A percentile compares a stretch with the other conserved stretches of the same genome.
phyloP scores from a whole-genome alignment of 257 asterid species.

The Solanum microdontum region DNA sequence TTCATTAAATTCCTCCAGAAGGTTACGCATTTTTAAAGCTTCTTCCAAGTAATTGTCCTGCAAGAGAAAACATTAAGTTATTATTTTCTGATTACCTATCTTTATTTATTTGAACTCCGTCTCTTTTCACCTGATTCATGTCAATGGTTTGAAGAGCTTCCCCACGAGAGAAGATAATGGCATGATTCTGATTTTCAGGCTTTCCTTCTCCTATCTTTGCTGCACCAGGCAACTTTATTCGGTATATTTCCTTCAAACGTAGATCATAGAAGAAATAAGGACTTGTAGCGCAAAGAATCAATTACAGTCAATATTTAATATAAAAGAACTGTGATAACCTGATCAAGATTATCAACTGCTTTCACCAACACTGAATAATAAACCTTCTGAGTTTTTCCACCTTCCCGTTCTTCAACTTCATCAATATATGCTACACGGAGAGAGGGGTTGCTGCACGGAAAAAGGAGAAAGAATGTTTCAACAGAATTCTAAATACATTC shows the following conservation, averaged over 20 bases:
- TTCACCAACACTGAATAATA: slow-evolving; percentile 88
- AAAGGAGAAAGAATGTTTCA: slow-evolving; percentile 2
- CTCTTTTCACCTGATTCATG: slow-evolving; percentile 82
- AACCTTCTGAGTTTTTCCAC: slow-evolving; percentile 67
- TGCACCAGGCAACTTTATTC: slow-evolving; percentile 89
- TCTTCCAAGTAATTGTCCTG: slow-evolving; percentile 96
- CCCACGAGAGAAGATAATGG: slow-evolving; percentile 83
- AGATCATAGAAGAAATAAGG: slow-evolving; percentile 17
- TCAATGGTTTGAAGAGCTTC: slow-evolving; percentile 99
- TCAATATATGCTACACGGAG: slow-evolving; percentile 97
- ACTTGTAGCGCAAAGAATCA: not conserved
- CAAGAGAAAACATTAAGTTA: slow-evolving; percentile 8
- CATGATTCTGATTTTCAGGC: slow-evolving; percentile 99
- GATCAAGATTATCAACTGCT: slow-evolving; percentile 98
- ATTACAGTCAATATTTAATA: not conserved
- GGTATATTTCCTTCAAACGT: slow-evolving; percentile 77
- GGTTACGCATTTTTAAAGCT: slow-evolving; percentile 96
- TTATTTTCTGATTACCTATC: slow-evolving; percentile 1
- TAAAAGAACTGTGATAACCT: slow-evolving; percentile 36
- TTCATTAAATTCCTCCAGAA: slow-evolving; percentile 90
- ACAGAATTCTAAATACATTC: not conserved
- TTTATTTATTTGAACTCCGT: slow-evolving; percentile 5
- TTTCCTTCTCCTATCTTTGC: slow-evolving; percentile 98
- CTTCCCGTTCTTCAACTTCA: slow-evolving; percentile 89
- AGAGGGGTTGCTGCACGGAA: slow-evolving; percentile 68